Evolutionary conservation across 208 protist species (phyloP), one percentile per base, ranked within the genome.

Genomic region (Dictyostelium gargantuum): DNA sequence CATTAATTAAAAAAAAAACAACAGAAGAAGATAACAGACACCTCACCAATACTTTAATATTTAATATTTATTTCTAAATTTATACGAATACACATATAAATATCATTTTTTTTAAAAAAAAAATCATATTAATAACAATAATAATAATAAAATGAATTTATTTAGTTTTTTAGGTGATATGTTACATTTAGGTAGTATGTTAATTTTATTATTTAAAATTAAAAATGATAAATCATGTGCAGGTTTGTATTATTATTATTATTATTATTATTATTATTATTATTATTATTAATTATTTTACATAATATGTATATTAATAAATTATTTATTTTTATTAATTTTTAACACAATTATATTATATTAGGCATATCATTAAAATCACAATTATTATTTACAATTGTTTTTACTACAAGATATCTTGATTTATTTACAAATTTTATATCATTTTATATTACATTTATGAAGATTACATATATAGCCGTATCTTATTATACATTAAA

Each of bases 381-480:
- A 38, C 96, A 97, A 85, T 80, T 95, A 48, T 73, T 97, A 73
- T 98, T 96, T 81, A 44, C 85, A 35, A 35, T 95, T 38, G 96
- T 97, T 10, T 97, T 97, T 52, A 63, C 50, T 44, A 77, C 91
- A 11, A 91, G 96, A 56, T 97, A 97, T 79, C 21, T 97, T 1
- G 96, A 98, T 74, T 32, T 98, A 11, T 96, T 97, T 56, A 94
- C 66, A 29, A 96, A 96, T 75, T 95, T 94, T 66, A 26, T 52
- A 13, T 96, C 93, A 15, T n/a, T 96, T n/a, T 98, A 98, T 91
- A 96, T 95, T 76, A 85, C 84, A 19, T 38, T 97, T 42, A 93
- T 97, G 73, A 97, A 98, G 91, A 68, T 98, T 21, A 54, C 98
- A 50, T 98, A 96, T 93, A 91, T 98, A 32, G 46, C 52, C 32